Conservation (phyloP, 257 asterid genomes). For the Solanum etuberosum region DNA sequence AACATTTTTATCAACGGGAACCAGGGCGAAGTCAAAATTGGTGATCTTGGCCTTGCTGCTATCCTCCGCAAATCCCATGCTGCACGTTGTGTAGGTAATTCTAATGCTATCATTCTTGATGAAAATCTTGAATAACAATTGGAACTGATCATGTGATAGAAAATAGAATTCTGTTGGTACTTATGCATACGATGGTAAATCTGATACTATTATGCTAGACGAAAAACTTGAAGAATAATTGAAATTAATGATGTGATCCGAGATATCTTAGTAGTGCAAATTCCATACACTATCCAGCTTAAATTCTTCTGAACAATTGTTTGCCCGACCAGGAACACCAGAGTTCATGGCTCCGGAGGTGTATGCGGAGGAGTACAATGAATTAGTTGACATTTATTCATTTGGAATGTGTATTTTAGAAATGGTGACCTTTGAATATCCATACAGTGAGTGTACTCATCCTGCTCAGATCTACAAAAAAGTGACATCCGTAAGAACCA, state of each 20-base stretch:
- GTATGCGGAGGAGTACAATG: constrained; percentile 76
- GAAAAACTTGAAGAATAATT: not conserved
- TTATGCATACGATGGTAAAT: not conserved
- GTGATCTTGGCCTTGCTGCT: constrained; percentile 89
- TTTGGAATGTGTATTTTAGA: constrained; percentile 92
- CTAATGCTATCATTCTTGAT: not conserved
- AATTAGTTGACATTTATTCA: constrained; percentile 70
- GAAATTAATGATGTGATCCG: not conserved
- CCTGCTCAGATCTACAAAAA: constrained; percentile 89
- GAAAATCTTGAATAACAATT: not conserved
- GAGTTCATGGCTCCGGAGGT: constrained; percentile 96
- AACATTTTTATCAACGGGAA: constrained; percentile 82
- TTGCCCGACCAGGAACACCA: constrained; percentile 51
- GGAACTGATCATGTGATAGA: not conserved
- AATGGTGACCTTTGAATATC: constrained; percentile 83
- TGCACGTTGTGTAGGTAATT: constrained; percentile 77
- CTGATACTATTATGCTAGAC: not conserved
- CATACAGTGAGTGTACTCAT: constrained; percentile 79
- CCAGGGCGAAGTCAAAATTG: constrained; percentile 86
- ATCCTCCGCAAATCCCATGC: constrained; percentile 70
- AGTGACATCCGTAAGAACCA: constrained; percentile 64
- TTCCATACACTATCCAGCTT: not conserved
- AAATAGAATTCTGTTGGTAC: not conserved
- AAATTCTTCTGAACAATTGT: not conserved
- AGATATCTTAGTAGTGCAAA: not conserved